These are phyloP conservation scores for Triticum turgidum DNA, from an alignment of 176 grass and related monocot genomes.

Conservation along the genomic window DNA sequence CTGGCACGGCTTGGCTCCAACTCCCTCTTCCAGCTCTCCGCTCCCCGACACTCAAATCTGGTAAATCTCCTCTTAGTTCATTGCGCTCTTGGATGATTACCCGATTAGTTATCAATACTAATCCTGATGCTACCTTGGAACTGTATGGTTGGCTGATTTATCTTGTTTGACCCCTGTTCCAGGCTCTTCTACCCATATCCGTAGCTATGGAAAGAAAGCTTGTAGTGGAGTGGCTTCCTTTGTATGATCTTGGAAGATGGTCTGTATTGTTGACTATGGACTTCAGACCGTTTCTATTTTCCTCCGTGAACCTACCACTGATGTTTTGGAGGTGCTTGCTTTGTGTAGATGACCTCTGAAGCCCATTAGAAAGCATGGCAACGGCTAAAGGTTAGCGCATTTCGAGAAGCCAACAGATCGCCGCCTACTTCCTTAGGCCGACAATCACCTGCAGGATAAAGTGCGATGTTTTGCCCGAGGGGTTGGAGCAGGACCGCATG, in stretches of 20 bases:
- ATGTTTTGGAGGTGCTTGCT: constrained; percentile 24
- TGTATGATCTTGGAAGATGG: constrained; percentile 90
- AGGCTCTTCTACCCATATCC: constrained; percentile 93
- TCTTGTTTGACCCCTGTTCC: constrained; percentile 23
- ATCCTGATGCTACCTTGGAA: neutral
- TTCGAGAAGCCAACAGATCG: neutral
- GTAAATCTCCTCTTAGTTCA: no score
- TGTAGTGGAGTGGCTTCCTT: constrained; percentile 87
- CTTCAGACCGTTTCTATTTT: constrained; percentile 24
- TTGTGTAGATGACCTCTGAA: constrained; percentile 61
- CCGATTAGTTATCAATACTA: no score
- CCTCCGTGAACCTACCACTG: constrained; percentile 13
- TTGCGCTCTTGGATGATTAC: no score
- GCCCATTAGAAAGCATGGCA: constrained; percentile 78
- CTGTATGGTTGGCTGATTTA: constrained; percentile 18
- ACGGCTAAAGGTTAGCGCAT: constrained; percentile 61
- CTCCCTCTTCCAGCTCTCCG: no score
- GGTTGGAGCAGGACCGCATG: no score
- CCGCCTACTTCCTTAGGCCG: no score
- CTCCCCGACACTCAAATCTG: no score
- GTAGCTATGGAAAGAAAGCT: constrained; percentile 75
- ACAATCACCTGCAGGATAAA: no score
- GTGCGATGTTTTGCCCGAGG: no score
- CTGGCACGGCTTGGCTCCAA: no score
- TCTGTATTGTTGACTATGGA: constrained; percentile 32